Evolutionary conservation across 2,329 filamentous ascomycete species (phyloP), one percentile per base, ranked within the genome.

Genomic region (Verticillium tricorpus): DNA sequence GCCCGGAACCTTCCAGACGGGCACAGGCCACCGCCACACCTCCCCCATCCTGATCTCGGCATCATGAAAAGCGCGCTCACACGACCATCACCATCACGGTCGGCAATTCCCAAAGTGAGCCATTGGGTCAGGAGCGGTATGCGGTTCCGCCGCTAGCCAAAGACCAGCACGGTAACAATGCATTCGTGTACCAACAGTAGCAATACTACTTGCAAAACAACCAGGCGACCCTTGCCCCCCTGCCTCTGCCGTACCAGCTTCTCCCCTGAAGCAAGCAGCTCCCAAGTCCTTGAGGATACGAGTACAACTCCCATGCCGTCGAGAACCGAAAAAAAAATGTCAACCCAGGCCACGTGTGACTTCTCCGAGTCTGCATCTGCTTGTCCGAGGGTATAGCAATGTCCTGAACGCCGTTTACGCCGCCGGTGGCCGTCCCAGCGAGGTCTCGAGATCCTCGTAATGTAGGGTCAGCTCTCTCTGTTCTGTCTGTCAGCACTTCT

Each of bases 391-490:
- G 45, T 22, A 22, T 22, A 50, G 45, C 45, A 50, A 22, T 50
- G 45, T 50, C 45, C 45, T 50, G 45, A 50, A 50, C 45, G 45
- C 45, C 45, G 19, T 50, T 50, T 50, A 50, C 45, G 19, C 45
- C 45, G 45, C 45, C 19, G 45, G 45, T 50, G 45, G 45, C 45
- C 45, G 60, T 62, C 28, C 59, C 61, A 62, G 64, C 9, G 74
- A 75, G 63, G 82, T 83, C 71, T 88, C 85, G 63, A 89, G 74
- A 63, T 89, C 86, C 54, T 80, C 80, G 63, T 89, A 89, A 66
- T 85, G 80, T 56, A 89, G 73, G 8, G 83, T 83, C 62, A 89
- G 79, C 68, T 88, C 85, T 60, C 85, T 78, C 86, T 88, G 65
- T 56, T 59, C 34, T 14, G 11, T 45, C 39, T 50, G 61, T 71